Percentiles rank a stretch among this genome's conserved stretches.
Conservation (phyloP, 2,329 filamentous ascomycete species). For the Paecilomyces dactylethromorphus region DNA sequence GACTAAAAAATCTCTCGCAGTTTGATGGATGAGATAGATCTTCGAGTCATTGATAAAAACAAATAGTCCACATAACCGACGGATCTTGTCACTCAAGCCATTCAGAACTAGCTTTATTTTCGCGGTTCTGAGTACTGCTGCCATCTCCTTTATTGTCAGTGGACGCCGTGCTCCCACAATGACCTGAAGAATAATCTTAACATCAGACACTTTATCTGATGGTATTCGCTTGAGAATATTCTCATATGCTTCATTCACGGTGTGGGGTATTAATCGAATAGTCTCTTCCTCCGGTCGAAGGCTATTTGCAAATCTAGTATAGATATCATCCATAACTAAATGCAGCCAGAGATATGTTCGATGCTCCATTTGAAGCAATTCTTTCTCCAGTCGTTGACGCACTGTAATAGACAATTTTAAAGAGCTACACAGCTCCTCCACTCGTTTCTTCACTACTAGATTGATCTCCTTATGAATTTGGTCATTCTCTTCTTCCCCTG, state of each 20-base stretch:
- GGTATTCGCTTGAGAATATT: constrained; percentile 10
- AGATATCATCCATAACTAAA: constrained; percentile 10
- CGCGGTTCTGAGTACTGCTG: no score
- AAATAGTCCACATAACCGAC: no score
- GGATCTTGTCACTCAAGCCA: no score
- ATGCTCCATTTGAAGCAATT: not conserved
- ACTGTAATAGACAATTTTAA: not conserved
- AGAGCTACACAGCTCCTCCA: not conserved
- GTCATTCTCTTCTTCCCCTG: not conserved
- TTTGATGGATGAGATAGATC: no score
- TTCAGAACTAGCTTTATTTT: no score
- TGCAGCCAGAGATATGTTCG: not conserved
- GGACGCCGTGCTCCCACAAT: constrained; percentile 11
- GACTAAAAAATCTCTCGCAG: no score
- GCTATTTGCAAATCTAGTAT: constrained; percentile 4
- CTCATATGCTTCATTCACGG: constrained; percentile 12
- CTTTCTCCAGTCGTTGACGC: not conserved
- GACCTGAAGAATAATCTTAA: constrained; percentile 11
- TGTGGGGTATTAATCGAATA: constrained; percentile 7
- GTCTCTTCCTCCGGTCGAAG: constrained; percentile 4
- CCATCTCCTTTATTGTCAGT: not conserved
- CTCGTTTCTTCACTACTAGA: not conserved
- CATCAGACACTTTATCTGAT: not conserved
- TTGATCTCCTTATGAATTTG: not conserved
- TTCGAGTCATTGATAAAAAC: no score